Evolutionary conservation across 139 green algal species (phyloP).

Genomic region (Volvox reticuliferus): DNA sequence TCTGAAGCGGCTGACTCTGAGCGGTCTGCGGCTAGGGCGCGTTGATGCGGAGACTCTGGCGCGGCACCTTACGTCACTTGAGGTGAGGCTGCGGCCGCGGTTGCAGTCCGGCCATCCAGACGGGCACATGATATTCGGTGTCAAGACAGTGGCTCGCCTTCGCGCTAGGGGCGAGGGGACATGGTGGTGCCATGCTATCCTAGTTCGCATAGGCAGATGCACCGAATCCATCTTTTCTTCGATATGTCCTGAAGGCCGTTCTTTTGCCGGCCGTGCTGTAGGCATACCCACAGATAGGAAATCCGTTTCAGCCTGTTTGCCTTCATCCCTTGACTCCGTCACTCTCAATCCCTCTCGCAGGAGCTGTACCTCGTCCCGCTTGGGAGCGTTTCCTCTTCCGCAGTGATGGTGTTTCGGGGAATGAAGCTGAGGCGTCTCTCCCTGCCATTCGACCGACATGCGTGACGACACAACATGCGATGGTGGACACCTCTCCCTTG

Average conservation of each 20-base stretch:
- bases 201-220: background rate
- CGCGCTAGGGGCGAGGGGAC: background rate
- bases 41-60: slow-evolving; percentile 14
- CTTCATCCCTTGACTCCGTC: background rate
- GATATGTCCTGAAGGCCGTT: no score
- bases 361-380: slow-evolving; percentile 30
- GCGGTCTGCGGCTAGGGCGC: background rate
- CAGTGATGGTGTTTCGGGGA: background rate
- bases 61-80: background rate
- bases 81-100: background rate
- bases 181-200: background rate
- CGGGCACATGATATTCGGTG: background rate
- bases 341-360: background rate
- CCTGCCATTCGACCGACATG: slow-evolving; percentile 8
- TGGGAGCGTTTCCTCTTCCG: background rate
- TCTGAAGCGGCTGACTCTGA: slow-evolving; percentile 34
- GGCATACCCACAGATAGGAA: background rate
- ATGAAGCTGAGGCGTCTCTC: background rate
- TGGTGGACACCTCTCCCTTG: background rate
- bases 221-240: no score
- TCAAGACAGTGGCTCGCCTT: no score
- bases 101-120: background rate
- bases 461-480: background rate
- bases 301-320: background rate
- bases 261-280: background rate